These are phyloP conservation scores for Agaricus blazei DNA, from an alignment of 768 basidiomycete genomes.

Conservation along the genomic window DNA sequence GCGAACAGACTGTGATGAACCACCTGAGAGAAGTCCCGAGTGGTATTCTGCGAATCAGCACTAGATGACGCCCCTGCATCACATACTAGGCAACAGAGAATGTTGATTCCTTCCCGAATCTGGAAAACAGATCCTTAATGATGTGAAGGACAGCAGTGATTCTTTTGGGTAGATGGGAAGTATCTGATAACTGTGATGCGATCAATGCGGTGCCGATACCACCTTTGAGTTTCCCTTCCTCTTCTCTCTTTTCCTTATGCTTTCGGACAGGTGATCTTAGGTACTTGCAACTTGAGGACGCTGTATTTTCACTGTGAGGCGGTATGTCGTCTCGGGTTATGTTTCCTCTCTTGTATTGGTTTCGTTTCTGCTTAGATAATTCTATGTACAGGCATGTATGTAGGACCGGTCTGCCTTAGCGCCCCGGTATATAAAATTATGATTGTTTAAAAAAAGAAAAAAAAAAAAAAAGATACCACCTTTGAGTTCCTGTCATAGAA, in stretches of 20 bases:
- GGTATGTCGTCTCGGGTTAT: too few species aligned
- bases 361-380: too few species aligned
- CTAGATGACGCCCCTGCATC: background rate
- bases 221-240: too few species aligned
- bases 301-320: too few species aligned
- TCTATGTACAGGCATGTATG: too few species aligned
- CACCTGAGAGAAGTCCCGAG: background rate
- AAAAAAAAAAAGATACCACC: constrained; percentile 4
- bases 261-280: too few species aligned
- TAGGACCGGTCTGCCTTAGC: too few species aligned
- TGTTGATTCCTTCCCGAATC: background rate
- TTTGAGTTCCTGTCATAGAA: constrained; percentile 43
- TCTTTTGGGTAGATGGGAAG: background rate
- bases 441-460: too few species aligned
- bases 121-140: constrained; percentile 8
- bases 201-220: constrained; percentile 41
- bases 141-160: constrained; percentile 9
- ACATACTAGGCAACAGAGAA: constrained; percentile 8
- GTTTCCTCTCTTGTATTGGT: too few species aligned
- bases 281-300: too few species aligned
- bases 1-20: constrained; percentile 7
- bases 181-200: constrained; percentile 27
- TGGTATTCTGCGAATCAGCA: background rate
- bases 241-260: too few species aligned
- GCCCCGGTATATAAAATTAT: too few species aligned